These are phyloP conservation scores for Collybia sp. DNA, from an alignment of 768 basidiomycete species.

Conservation along the genomic window DNA sequence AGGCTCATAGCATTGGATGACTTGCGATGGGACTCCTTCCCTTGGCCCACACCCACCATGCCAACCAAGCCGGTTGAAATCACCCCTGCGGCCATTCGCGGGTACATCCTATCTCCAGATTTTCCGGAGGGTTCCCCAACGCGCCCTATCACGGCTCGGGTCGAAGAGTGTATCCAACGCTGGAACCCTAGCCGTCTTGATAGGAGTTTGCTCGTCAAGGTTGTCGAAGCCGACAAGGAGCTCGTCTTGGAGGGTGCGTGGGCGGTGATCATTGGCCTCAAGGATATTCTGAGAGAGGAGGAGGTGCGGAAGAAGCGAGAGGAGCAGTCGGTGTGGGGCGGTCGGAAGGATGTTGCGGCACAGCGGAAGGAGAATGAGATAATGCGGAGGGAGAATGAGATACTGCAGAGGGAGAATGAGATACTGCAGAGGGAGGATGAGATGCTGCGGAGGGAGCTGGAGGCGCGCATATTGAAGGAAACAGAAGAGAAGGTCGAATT, in stretches of 20 bases:
- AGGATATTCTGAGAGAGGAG: constrained; percentile 28
- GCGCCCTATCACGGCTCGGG: constrained; percentile 59
- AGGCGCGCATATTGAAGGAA: too few species aligned
- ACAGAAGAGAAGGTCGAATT: too few species aligned
- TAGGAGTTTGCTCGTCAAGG: constrained; percentile 59
- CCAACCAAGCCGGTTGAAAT: constrained; percentile 59
- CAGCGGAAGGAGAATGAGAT: too few species aligned
- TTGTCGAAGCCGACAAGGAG: constrained; percentile 58
- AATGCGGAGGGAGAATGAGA: too few species aligned
- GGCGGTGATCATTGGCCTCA: constrained; percentile 63
- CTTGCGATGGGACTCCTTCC: constrained; percentile 63
- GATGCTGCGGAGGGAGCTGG: too few species aligned
- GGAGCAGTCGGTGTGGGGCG: too few species aligned
- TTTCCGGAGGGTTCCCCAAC: constrained; percentile 42
- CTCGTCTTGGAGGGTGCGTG: constrained; percentile 72
- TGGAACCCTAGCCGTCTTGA: constrained; percentile 88
- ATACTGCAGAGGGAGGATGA: too few species aligned
- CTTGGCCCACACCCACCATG: constrained; percentile 66
- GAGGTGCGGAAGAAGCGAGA: too few species aligned
- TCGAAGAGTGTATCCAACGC: constrained; percentile 67
- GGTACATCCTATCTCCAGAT: constrained; percentile 39
- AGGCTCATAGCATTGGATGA: constrained; percentile 34
- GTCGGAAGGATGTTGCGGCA: too few species aligned
- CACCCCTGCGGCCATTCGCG: constrained; percentile 46
- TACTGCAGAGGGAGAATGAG: too few species aligned